Percentiles rank a stretch among this genome's conserved stretches.
Conservation (phyloP, 2,329 filamentous ascomycete species). For the Exophiala viscosa region DNA sequence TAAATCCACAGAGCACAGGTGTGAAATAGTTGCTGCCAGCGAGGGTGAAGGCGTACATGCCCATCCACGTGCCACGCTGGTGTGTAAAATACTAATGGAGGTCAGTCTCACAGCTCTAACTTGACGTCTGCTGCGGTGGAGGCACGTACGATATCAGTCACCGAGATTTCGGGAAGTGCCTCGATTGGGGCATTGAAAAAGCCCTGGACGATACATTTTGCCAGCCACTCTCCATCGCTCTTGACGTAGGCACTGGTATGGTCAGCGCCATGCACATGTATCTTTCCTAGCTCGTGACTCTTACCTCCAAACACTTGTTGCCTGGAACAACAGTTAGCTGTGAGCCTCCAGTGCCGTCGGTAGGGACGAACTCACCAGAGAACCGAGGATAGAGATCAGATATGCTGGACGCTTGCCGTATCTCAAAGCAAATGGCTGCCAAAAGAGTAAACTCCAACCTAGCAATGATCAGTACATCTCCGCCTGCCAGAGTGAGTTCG, state of each 20-base stretch:
- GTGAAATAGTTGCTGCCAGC: slow-evolving; percentile 30
- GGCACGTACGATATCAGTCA: slow-evolving; percentile 42
- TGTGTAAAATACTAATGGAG: slow-evolving; percentile 33
- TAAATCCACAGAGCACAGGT: slow-evolving; percentile 35
- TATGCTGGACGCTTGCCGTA: slow-evolving; percentile 36
- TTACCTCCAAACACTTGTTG: slow-evolving; percentile 15
- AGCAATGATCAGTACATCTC: slow-evolving; percentile 26
- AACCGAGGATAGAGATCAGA: slow-evolving; percentile 32
- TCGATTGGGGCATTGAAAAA: slow-evolving; percentile 49
- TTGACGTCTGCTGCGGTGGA: not conserved
- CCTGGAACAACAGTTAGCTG: slow-evolving; percentile 6
- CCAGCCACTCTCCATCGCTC: slow-evolving; percentile 48
- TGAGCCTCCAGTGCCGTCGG: not conserved
- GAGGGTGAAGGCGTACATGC: slow-evolving; percentile 23
- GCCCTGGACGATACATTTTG: slow-evolving; percentile 46
- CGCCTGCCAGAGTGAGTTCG: slow-evolving; percentile 13
- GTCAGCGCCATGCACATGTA: slow-evolving; percentile 23
- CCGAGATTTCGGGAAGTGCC: slow-evolving; percentile 46
- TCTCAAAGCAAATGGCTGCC: slow-evolving; percentile 47
- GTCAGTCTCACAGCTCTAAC: not conserved
- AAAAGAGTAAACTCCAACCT: slow-evolving; percentile 38
- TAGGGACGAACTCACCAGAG: slow-evolving; percentile 29
- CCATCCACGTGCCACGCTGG: slow-evolving; percentile 26
- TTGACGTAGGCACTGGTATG: slow-evolving; percentile 39
- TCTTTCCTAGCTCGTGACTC: slow-evolving; percentile 30